These are phyloP conservation scores for Gracilariopsis chorda DNA, from an alignment of 23 red algal genomes.

Conservation along the genomic window DNA sequence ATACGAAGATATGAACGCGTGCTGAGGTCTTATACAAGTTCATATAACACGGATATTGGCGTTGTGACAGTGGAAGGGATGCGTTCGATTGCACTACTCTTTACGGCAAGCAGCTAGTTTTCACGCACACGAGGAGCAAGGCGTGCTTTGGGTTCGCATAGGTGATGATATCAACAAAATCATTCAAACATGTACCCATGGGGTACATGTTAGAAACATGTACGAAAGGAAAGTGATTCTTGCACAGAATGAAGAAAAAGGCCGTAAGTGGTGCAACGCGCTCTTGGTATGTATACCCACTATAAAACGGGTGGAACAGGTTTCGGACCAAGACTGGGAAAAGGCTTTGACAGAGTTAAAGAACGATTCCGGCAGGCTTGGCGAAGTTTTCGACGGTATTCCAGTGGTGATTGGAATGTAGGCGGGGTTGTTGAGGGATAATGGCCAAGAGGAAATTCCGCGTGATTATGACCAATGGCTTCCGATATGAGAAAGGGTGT, in stretches of 20 bases:
- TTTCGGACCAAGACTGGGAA: background rate
- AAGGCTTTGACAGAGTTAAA: background rate
- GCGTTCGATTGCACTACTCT: background rate
- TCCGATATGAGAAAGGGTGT: no score
- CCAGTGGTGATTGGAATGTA: constrained; percentile 16
- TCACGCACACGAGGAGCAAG: background rate
- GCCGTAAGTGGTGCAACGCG: background rate
- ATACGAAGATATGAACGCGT: no score
- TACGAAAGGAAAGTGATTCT: background rate
- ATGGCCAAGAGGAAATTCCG: background rate
- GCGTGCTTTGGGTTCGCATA: background rate
- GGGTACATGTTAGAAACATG: background rate
- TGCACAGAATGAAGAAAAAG: background rate
- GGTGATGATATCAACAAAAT: background rate
- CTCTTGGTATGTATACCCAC: background rate
- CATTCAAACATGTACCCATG: background rate
- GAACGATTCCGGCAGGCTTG: background rate
- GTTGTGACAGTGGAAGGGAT: no score
- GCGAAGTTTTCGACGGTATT: background rate
- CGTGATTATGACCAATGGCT: constrained; percentile 15
- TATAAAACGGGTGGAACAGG: background rate
- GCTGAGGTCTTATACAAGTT: no score
- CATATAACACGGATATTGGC: no score
- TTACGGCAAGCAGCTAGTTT: background rate
- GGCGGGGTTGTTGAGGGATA: background rate